Conservation (phyloP, 2,329 filamentous ascomycete genomes). For the Curvularia eragrostidis region DNA sequence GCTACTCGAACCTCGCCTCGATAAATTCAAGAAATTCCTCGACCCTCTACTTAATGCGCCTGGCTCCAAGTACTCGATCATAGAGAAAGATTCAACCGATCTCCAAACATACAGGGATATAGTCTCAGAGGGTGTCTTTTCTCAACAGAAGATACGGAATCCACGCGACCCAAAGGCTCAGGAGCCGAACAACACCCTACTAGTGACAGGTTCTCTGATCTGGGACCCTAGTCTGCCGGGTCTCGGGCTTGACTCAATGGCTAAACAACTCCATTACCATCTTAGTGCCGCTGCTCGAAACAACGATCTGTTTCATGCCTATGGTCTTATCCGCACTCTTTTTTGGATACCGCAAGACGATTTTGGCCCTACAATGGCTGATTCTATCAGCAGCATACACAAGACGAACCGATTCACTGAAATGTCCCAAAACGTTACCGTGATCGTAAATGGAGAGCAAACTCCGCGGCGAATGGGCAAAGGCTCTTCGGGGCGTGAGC, state of each 20-base stretch:
- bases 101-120: conserved; percentile 57
- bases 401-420: conserved; percentile 67
- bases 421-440: conserved; percentile 63
- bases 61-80: conserved; percentile 58
- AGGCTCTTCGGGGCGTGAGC: conserved; percentile 29
- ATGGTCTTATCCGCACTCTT: conserved; percentile 81
- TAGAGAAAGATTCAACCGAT: conserved; percentile 30
- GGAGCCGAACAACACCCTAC: conserved; percentile 71
- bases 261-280: conserved; percentile 66
- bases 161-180: conserved; percentile 52
- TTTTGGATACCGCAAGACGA: conserved; percentile 72
- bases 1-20: conserved; percentile 74
- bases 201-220: conserved; percentile 57
- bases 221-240: conserved; percentile 55
- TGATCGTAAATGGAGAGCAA: conserved; percentile 30
- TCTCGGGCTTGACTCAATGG: conserved; percentile 62
- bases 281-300: conserved; percentile 66
- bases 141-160: conserved; percentile 59
- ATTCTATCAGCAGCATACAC: conserved; percentile 59
- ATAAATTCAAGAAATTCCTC: conserved; percentile 67
- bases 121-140: conserved; percentile 60
- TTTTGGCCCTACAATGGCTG: conserved; percentile 66
- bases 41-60: conserved; percentile 50
- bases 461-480: conserved; percentile 20
- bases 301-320: conserved; percentile 70